A percentile compares a stretch with the other conserved stretches of the same genome.
phyloP scores from a whole-genome alignment of 371 early-diverging fungal genomes.

The Lichtheimia hyalospora region DNA sequence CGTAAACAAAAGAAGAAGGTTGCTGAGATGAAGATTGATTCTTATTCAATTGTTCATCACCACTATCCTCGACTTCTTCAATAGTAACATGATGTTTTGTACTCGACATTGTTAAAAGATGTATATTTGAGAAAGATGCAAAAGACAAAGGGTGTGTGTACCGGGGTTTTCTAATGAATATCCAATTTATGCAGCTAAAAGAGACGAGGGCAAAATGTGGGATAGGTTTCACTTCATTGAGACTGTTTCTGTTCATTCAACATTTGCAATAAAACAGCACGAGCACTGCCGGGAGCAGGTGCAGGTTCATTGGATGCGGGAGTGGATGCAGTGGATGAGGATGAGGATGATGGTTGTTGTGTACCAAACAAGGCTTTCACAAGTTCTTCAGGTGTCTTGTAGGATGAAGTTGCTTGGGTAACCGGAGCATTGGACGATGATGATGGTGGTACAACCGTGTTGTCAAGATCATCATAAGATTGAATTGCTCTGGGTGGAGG shows the following conservation, averaged over 20 bases:
- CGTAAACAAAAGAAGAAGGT: no score
- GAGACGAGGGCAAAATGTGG: no score
- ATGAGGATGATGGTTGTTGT: neutral
- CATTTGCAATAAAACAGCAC: neutral
- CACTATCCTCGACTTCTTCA: constrained; percentile 7
- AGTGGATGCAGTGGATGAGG: no score
- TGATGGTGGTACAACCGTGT: neutral
- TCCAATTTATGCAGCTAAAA: no score
- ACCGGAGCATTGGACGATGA: no score
- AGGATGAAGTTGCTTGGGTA: neutral
- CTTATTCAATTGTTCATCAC: neutral
- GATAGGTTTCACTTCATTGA: no score
- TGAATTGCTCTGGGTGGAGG: constrained; percentile 27
- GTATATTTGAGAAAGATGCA: no score
- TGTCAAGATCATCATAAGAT: constrained; percentile 32
- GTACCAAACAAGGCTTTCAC: neutral
- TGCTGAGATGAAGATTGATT: neutral
- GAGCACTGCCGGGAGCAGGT: neutral
- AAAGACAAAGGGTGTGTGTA: no score
- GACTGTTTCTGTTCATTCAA: no score
- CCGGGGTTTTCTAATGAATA: no score
- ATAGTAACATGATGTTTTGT: constrained; percentile 5
- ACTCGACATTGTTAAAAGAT: neutral
- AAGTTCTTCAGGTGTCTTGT: neutral
- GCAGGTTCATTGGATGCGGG: neutral